Evolutionary conservation across 2,329 filamentous ascomycete genomes (phyloP), one percentile per base, ranked within the genome.

Genomic region (Thielaviopsis punctulata): DNA sequence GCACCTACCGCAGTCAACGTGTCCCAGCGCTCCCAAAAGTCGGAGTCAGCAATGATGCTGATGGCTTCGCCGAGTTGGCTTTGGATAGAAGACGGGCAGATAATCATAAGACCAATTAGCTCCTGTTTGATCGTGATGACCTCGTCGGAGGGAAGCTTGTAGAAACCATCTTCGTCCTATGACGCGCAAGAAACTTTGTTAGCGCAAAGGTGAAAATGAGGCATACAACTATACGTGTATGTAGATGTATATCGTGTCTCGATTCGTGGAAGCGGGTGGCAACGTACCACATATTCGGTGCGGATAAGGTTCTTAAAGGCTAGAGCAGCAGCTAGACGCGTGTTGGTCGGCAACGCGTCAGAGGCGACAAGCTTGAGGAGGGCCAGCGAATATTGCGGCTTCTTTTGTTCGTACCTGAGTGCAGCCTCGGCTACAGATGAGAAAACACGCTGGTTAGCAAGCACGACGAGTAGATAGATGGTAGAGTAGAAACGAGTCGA

Each of bases 301-400:
- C 85, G 84, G 63, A 98, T 88, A 67, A 95, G 94, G 72, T 98
- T 98, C 70, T 98, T 98, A 77, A 98, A 98, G 71, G 86, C 92
- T 55, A 98, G 75, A 24, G 92, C 86, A 61, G 85, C 86, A 6
- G 90, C 80, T 43, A 98, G 80, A 57, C 92, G 82, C 56, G 86
- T 92, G 61, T 86, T 90, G 58, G 74, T 69, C 41, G 86, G 81
- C 57, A 84, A 77, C 43, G 76, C 71, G 53, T 81, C 77, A 59
- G 83, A 80, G 57, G 85, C 86, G 61, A 95, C 87, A 63, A 96
- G 93, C 61, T 90, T 88, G 50, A 98, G 83, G 52, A 98, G 80
- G 52, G 76, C 75, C 49, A 96, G 75, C 15, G 90, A 93, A 71
- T 94, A 98, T 62, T 84, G 83, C 8, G 87, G 84, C 65, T 88